Conservation (phyloP, 306 rosid genomes). For the Corylus heterophylla region DNA sequence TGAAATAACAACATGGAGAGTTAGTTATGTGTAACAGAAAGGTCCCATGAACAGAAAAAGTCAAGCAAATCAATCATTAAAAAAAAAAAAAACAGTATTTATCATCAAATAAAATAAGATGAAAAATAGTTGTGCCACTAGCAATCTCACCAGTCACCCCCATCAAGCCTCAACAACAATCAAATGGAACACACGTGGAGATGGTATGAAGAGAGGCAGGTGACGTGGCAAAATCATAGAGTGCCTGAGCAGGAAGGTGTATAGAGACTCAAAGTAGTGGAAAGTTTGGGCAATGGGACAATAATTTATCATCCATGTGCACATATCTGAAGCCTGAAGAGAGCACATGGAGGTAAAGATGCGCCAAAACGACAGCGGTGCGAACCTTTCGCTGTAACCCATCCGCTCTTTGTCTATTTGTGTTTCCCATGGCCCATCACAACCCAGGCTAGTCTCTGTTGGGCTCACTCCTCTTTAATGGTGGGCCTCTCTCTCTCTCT, state of each 20-base stretch:
- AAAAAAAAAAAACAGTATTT: not conserved
- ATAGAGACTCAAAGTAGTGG: not conserved
- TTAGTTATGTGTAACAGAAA: too few relatives aligned
- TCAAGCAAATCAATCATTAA: not conserved
- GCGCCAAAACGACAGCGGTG: not conserved
- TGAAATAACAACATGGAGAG: too few relatives aligned
- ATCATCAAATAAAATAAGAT: not conserved
- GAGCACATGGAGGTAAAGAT: conserved; percentile 1
- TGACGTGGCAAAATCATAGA: conserved; percentile 21
- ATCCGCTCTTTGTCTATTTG: not conserved
- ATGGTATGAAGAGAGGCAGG: not conserved
- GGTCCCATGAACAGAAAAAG: not conserved
- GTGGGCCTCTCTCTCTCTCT: too few relatives aligned
- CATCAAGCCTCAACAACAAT: not conserved
- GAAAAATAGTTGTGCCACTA: not conserved
- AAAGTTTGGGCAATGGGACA: not conserved
- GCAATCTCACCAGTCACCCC: not conserved
- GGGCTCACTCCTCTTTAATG: not conserved
- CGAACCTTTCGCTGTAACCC: conserved; percentile 12
- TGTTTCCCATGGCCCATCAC: not conserved
- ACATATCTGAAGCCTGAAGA: not conserved
- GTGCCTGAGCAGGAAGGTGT: not conserved
- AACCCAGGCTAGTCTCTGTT: not conserved
- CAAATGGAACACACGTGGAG: not conserved
- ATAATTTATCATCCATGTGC: conserved; percentile 24